Conservation (phyloP, 75 land plant species). For the Pinus albicaulis region DNA sequence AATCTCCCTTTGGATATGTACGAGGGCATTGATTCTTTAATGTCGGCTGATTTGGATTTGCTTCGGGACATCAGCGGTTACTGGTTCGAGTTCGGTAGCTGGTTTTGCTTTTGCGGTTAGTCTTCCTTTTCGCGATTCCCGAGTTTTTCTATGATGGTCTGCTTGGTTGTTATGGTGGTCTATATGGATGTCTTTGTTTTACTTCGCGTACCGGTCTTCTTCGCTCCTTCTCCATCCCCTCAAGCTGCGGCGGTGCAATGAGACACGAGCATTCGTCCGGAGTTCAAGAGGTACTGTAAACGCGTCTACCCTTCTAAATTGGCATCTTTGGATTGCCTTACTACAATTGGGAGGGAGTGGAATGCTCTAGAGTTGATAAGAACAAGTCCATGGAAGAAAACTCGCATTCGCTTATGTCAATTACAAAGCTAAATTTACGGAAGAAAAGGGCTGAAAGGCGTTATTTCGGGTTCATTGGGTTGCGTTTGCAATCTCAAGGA, state of each 20-base stretch:
- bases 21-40: background rate
- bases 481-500: conserved; percentile 20
- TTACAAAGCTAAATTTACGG: conserved; percentile 16
- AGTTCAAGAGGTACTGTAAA: background rate
- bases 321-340: conserved; percentile 2
- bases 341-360: conserved; percentile 29
- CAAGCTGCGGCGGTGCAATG: background rate
- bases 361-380: conserved; percentile 1
- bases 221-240: background rate
- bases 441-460: conserved; percentile 19
- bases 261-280: background rate
- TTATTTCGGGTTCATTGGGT: conserved; percentile 18
- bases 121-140: background rate
- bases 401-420: background rate
- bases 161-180: background rate
- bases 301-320: background rate
- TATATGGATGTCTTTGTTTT: background rate
- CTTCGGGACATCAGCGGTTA: background rate
- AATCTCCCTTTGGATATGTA: background rate
- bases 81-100: background rate
- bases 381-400: background rate
- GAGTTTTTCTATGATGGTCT: background rate
- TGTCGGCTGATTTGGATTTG: background rate
- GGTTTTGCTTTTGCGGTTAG: background rate
- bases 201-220: background rate